Evolutionary conservation across 345 rosid genomes (phyloP).

Genomic region (Boechera divaricarpa): DNA sequence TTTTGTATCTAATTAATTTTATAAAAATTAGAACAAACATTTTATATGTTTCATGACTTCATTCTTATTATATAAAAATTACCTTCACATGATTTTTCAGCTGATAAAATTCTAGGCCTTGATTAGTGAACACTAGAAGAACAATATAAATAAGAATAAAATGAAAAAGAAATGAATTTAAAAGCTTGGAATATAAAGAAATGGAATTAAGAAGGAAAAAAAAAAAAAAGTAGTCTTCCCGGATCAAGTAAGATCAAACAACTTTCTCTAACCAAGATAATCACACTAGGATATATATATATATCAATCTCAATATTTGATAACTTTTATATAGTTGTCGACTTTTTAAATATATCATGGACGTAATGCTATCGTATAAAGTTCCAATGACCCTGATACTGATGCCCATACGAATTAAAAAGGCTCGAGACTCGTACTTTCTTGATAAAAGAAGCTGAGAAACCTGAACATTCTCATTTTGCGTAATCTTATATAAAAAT

Average conservation of each 20-base stretch:
- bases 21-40: neutral
- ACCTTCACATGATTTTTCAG: too few relatives aligned
- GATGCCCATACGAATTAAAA: neutral
- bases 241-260: neutral
- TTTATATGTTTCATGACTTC: too few relatives aligned
- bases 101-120: too few relatives aligned
- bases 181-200: too few relatives aligned
- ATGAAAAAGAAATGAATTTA: too few relatives aligned
- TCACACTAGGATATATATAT: neutral
- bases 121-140: too few relatives aligned
- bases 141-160: too few relatives aligned
- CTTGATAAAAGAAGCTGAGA: neutral
- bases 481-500: neutral
- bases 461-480: neutral
- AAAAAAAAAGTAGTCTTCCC: too few relatives aligned
- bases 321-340: conserved; percentile 3
- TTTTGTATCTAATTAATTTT: too few relatives aligned
- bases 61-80: too few relatives aligned
- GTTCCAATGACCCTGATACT: conserved; percentile 7
- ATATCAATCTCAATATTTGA: conserved; percentile 3
- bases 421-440: neutral
- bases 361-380: conserved; percentile 1
- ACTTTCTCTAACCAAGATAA: conserved; percentile 4
- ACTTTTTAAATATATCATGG: neutral
- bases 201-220: too few relatives aligned